Conservation (phyloP, 2,329 filamentous ascomycete species). For the Tolypocladium ophioglossoides region DNA sequence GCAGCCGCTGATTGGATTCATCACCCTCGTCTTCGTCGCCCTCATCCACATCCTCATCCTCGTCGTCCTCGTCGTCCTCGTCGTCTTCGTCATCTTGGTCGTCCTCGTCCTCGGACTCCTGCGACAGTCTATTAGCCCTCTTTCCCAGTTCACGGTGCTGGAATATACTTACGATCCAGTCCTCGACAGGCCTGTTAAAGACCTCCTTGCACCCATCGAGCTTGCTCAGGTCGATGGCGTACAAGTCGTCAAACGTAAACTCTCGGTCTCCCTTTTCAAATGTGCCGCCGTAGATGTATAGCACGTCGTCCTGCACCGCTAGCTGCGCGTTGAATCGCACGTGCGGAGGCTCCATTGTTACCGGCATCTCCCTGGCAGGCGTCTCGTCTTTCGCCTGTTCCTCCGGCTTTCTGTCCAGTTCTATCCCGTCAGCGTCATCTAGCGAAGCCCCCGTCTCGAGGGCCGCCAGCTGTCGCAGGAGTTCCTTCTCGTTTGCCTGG, state of each 20-base stretch:
- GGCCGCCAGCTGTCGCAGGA: constrained; percentile 76
- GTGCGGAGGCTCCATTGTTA: constrained; percentile 78
- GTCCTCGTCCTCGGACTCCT: constrained; percentile 50
- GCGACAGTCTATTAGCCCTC: constrained; percentile 10
- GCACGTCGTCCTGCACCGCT: constrained; percentile 79
- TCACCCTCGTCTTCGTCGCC: constrained; percentile 42
- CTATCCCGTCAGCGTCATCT: constrained; percentile 38
- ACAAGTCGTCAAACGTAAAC: constrained; percentile 92
- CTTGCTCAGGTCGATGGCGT: constrained; percentile 87
- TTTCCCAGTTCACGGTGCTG: not conserved
- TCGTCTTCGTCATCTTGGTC: constrained; percentile 51
- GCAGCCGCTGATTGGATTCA: constrained; percentile 34
- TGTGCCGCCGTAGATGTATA: constrained; percentile 92
- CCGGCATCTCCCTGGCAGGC: constrained; percentile 49
- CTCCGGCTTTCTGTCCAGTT: constrained; percentile 39
- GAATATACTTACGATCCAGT: constrained; percentile 57
- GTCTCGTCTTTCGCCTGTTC: constrained; percentile 45
- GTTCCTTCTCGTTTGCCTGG: constrained; percentile 84
- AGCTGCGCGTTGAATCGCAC: constrained; percentile 84
- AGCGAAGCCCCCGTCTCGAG: constrained; percentile 65
- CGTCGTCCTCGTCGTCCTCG: no score
- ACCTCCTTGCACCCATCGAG: constrained; percentile 89
- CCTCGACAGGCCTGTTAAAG: constrained; percentile 71
- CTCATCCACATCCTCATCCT: constrained; percentile 41
- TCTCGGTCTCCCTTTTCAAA: constrained; percentile 93